Evolutionary conservation across 1,139 yeast species (phyloP), one percentile per base, ranked within the genome.

Genomic region (Taphrina betulina): DNA sequence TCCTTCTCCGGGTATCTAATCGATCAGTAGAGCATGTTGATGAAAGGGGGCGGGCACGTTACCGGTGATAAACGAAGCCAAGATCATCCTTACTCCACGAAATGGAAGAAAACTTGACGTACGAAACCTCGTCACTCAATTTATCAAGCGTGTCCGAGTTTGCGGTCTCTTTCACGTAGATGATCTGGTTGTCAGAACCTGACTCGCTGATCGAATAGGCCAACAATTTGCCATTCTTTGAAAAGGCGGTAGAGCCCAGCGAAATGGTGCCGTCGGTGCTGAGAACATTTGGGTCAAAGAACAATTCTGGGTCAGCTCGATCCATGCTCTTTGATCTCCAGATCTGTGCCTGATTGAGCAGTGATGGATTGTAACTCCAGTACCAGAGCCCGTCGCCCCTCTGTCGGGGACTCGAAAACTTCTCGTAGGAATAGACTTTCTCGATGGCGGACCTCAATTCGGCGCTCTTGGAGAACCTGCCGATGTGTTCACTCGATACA

Each of bases 211-310:
- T 33, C 23, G 46, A 38, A 46, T 50, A 50, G 5, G 54, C 54
- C 19, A 50, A 24, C 24, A 40, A 16, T 26, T 40, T 29, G 22
- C 54, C 54, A 40, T 50, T 46, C 34, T 31, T 28, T 16, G 40
- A 29, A 16, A 50, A 50, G 19, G 54, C 45, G 7, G 54, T 50
- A 5, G 40, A 29, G 24, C 46, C 40, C 7, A 50, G 34, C 7
- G 54, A 41, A 7, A 50, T 46, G 4, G 54, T 50, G 14, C 54
- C 54, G 33, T 50, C 54, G n/a, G 29, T 33, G 24, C 54, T 50
- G 24, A 50, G 40, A 23, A 33, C 8, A 14, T 50, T 50, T n/a
- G 54, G 54, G 24, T 50, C 54, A 17, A 50, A 50, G 41, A 50
- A 50, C n/a, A 50, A 33, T 28, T 50, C 54, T n/a, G 44, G 37